Conservation (phyloP, 2,329 filamentous ascomycete species). For the Sphaerulina vaccinii region DNA sequence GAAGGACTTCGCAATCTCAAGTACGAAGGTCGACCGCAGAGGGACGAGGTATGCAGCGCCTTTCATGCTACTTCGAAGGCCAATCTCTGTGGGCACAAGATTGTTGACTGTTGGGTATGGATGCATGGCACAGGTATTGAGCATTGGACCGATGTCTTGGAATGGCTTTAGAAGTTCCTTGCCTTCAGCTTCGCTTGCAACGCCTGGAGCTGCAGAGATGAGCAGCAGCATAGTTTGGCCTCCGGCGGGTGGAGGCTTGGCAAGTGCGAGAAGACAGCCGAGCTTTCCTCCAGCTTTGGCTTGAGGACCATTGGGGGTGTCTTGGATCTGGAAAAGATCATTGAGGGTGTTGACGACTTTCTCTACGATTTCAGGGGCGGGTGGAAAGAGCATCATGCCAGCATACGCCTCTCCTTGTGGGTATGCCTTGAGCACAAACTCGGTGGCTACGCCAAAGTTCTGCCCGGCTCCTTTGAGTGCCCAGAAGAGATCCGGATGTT, state of each 20-base stretch:
- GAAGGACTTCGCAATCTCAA: conserved; percentile 22
- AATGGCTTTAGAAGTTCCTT: conserved; percentile 26
- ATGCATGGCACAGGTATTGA: conserved; percentile 26
- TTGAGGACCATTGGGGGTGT: conserved; percentile 16
- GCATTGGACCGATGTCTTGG: conserved; percentile 26
- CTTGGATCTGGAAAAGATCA: conserved; percentile 25
- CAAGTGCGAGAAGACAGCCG: conserved; percentile 23
- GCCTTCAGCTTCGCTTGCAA: conserved; percentile 24
- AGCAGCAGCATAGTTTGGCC: conserved; percentile 28
- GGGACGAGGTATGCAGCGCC: conserved; percentile 29
- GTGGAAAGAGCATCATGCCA: conserved; percentile 40
- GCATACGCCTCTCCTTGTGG: conserved; percentile 37
- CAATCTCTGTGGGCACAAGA: conserved; percentile 24
- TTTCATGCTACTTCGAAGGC: conserved; percentile 31
- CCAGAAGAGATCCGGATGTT: conserved; percentile 54
- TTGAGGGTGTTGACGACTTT: conserved; percentile 26
- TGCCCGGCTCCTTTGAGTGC: conserved; percentile 46
- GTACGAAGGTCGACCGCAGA: conserved; percentile 27
- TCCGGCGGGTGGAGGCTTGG: conserved; percentile 28
- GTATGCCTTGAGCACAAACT: conserved; percentile 44
- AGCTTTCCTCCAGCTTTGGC: conserved; percentile 24
- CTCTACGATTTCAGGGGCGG: conserved; percentile 19
- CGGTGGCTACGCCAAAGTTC: conserved; percentile 48
- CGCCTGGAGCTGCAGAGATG: conserved; percentile 18
- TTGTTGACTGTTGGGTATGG: conserved; percentile 29